Evolutionary conservation across 176 grass and related monocot species (phyloP), one percentile per base, ranked within the genome.

Genomic region (Eragrostis curvula): DNA sequence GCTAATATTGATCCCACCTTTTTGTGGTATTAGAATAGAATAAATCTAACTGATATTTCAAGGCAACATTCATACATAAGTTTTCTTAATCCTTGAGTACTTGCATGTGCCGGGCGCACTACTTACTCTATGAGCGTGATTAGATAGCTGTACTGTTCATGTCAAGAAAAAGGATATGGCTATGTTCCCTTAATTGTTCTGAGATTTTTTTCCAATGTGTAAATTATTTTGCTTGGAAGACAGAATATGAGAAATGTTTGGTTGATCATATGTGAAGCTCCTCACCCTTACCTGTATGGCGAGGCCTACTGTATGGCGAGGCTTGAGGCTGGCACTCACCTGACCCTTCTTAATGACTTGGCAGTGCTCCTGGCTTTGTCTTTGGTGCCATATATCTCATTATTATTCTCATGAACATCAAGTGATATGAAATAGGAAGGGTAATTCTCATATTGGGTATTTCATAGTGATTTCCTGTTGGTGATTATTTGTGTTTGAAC

Each of bases 101-200:
- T 2, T 0, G 40, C 5, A 14, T 7, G 9, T 45, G n/a, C 1
- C 52, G 2, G 28, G 29, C 42, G n/a, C 10, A 39, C 56, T 69
- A 66, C 8, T 79, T 75, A 58, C 12, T 79, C 43, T 48, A 10
- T 61, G 70, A 21, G 10, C 71, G 66, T 85, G 70, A 53, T 80
- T 48, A 70, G 23, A 81, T 55, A 46, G 2, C 17, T 25, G 15
- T 45, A 44, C 42, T 43, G 66, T 66, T 39, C 61, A 41, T 17
- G 5, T 2, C 7, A 21, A 6, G 56, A 5, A 48, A 45, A 84
- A 77, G 48, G 1, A 28, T 6, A 61, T 50, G 41, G 29, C 11
- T 58, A 1, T 79, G 9, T 75, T 72, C 14, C 8, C 15, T 84
- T 69, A 18, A 70, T 71, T 89, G 46, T 65, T 70, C 53, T 28